A percentile compares a stretch with the other conserved stretches of the same genome.
Conservation (phyloP, 1,284 basidiomycete genomes). For the Austropuccinia psidii region DNA sequence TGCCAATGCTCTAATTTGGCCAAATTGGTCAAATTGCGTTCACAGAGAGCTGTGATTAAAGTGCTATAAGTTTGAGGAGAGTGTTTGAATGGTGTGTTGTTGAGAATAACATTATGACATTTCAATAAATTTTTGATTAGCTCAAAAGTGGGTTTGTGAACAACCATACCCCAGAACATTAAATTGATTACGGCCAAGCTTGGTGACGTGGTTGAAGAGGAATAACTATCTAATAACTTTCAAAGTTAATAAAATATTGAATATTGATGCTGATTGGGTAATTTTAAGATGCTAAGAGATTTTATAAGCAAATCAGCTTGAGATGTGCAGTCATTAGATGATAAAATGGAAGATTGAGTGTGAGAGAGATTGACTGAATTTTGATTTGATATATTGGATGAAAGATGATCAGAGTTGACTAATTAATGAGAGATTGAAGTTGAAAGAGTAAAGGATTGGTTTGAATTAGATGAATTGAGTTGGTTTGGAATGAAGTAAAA, state of each 20-base stretch:
- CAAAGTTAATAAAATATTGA: background rate
- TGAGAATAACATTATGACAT: background rate
- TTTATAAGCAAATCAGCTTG: background rate
- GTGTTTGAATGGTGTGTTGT: background rate
- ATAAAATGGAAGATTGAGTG: background rate
- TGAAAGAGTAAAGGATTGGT: too few relatives aligned
- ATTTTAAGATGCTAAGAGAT: background rate
- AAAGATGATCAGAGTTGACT: too few relatives aligned
- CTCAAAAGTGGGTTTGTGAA: background rate
- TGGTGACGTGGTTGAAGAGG: background rate
- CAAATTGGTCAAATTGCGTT: background rate
- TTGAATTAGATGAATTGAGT: too few relatives aligned
- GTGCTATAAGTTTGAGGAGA: constrained; percentile 6
- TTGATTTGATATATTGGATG: background rate
- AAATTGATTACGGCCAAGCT: background rate
- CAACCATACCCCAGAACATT: background rate
- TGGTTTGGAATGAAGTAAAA: background rate
- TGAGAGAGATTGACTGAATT: background rate
- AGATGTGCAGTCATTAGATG: background rate
- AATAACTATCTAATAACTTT: background rate
- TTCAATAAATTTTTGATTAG: background rate
- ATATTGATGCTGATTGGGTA: background rate
- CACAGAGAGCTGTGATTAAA: background rate
- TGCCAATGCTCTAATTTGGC: background rate
- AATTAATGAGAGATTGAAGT: too few relatives aligned